Conservation (phyloP, 2,329 filamentous ascomycete species). For the Cladobotryum protrusum region DNA sequence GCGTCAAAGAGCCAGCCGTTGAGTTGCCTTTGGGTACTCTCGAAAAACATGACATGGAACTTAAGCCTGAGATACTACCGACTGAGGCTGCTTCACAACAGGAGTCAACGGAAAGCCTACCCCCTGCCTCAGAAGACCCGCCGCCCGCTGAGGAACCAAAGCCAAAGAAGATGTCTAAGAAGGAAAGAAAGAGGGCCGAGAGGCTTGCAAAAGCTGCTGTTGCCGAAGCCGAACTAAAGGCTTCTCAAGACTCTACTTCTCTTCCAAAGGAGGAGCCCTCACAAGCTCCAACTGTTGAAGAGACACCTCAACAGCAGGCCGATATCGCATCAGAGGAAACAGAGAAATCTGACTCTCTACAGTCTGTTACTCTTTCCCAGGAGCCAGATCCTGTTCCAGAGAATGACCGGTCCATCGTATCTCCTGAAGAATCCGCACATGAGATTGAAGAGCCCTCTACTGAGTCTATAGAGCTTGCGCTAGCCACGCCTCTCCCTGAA, state of each 20-base stretch:
- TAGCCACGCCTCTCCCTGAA: background rate
- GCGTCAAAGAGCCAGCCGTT: too few species aligned
- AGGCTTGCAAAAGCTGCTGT: slow-evolving; percentile 21
- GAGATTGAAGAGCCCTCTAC: background rate
- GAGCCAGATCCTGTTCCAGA: too few species aligned
- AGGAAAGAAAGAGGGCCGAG: slow-evolving; percentile 29
- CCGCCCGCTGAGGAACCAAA: background rate
- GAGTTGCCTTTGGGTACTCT: too few species aligned
- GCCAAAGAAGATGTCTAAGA: slow-evolving; percentile 19
- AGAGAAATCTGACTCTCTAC: too few species aligned
- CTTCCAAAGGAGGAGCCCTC: background rate
- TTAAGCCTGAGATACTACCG: too few species aligned
- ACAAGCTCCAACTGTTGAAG: background rate
- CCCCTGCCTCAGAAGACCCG: background rate
- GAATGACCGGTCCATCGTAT: too few species aligned
- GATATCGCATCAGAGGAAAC: too few species aligned
- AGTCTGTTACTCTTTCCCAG: too few species aligned
- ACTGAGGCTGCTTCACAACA: background rate
- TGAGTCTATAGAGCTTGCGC: background rate
- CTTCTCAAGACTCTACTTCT: background rate
- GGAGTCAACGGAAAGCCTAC: background rate
- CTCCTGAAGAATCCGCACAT: too few species aligned
- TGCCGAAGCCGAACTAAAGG: slow-evolving; percentile 3
- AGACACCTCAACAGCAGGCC: too few species aligned
- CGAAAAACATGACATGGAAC: too few species aligned